Conservation (phyloP, 208 protist species). For the Leishmania turanica region DNA sequence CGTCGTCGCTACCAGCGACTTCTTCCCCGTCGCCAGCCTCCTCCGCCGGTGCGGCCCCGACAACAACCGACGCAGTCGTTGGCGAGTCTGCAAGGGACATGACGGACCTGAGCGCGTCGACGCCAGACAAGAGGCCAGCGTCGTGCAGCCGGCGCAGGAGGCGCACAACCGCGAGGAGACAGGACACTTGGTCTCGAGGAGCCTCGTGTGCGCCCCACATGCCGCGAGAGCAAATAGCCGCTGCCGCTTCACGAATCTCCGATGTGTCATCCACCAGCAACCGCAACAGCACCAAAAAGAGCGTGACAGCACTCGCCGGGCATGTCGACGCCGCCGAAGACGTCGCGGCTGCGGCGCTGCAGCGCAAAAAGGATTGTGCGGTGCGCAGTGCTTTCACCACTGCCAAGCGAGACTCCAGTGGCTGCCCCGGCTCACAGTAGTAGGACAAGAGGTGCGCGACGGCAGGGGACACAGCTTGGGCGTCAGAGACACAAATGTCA, state of each 20-base stretch:
- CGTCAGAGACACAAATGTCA: constrained; percentile 12
- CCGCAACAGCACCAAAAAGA: constrained; percentile 59
- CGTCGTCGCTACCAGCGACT: constrained; percentile 26
- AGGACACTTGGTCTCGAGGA: constrained; percentile 59
- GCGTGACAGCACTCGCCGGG: constrained; percentile 13
- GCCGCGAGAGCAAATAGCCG: constrained; percentile 23
- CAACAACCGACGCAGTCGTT: background rate
- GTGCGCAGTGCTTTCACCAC: constrained; percentile 54
- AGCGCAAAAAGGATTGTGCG: constrained; percentile 18
- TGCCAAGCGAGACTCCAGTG: constrained; percentile 52
- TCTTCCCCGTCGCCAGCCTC: constrained; percentile 13
- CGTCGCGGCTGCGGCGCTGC: constrained; percentile 1
- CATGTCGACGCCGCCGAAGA: constrained; percentile 3
- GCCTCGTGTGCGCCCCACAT: constrained; percentile 24
- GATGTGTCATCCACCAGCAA: constrained; percentile 80
- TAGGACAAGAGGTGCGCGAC: constrained; percentile 43
- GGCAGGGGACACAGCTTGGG: constrained; percentile 19
- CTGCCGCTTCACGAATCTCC: constrained; percentile 61
- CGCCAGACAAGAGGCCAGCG: constrained; percentile 7
- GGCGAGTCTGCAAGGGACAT: constrained; percentile 1
- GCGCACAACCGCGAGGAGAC: constrained; percentile 52
- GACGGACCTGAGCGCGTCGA: background rate
- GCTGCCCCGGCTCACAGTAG: constrained; percentile 54
- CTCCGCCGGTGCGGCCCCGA: background rate
- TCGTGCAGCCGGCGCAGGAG: constrained; percentile 28